phyloP scores from a whole-genome alignment of 345 rosid genomes.

The Lepidium sativum region DNA sequence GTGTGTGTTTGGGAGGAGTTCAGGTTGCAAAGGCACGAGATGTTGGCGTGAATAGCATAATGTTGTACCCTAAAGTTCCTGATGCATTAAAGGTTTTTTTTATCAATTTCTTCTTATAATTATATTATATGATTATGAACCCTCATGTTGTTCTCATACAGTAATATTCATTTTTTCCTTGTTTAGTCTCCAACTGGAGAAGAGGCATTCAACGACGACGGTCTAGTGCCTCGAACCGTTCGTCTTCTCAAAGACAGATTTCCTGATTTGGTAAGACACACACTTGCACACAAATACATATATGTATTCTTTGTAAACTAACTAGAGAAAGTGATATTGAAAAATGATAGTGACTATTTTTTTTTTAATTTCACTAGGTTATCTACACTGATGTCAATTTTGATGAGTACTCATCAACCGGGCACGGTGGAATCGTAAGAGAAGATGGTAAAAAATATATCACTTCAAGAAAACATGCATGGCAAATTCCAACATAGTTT shows the following conservation, averaged over 20 bases:
- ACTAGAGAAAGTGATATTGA: background rate
- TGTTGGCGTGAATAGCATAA: slow-evolving; percentile 81
- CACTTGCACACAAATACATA: background rate
- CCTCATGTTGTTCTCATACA: background rate
- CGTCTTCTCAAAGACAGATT: slow-evolving; percentile 66
- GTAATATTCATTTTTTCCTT: background rate
- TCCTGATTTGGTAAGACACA: slow-evolving; percentile 74
- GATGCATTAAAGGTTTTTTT: slow-evolving; percentile 64
- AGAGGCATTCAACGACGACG: slow-evolving; percentile 84
- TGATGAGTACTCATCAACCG: slow-evolving; percentile 81
- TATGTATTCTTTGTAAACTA: background rate
- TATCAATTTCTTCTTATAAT: background rate
- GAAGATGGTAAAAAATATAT: slow-evolving; percentile 52
- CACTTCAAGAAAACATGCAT: too few species aligned
- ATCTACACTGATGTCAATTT: slow-evolving; percentile 89
- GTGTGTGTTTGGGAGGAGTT: background rate
- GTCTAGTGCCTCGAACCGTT: slow-evolving; percentile 71
- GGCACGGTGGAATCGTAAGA: slow-evolving; percentile 89
- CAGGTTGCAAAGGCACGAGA: slow-evolving; percentile 85
- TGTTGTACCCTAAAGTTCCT: slow-evolving; percentile 90
- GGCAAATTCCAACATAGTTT: too few species aligned
- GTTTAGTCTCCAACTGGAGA: slow-evolving; percentile 67
- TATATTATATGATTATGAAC: background rate
- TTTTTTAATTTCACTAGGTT: slow-evolving; percentile 36
- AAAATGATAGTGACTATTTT: background rate